Evolutionary conservation across 2,329 filamentous ascomycete species (phyloP).

Genomic region (Pezizomycotina sp.): DNA sequence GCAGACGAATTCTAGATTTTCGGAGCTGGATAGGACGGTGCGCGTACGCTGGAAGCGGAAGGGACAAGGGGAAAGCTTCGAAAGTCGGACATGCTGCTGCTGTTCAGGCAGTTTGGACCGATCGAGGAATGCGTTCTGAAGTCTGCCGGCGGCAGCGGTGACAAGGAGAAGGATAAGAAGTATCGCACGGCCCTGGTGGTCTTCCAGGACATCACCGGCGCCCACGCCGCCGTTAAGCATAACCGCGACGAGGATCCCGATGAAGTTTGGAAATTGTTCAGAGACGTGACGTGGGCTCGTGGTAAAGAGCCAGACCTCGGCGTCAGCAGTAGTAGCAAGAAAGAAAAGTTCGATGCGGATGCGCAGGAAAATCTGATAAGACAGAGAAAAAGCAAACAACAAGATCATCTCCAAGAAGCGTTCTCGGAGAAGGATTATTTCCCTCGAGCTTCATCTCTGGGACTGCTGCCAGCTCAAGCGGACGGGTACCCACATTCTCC

Average conservation of each 20-base stretch:
- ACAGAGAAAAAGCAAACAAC: neutral
- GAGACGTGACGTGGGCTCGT: conserved; percentile 22
- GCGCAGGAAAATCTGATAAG: conserved; percentile 2
- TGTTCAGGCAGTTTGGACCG: conserved; percentile 34
- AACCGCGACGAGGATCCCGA: conserved; percentile 11
- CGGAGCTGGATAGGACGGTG: conserved; percentile 34
- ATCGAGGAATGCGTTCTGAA: conserved; percentile 28
- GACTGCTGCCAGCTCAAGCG: neutral
- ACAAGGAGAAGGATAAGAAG: conserved; percentile 20
- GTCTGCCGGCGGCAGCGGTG: conserved; percentile 2
- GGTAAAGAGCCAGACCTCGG: conserved; percentile 24
- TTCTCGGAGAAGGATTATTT: conserved; percentile 9
- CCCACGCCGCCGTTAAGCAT: conserved; percentile 20
- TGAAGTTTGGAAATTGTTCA: conserved; percentile 18
- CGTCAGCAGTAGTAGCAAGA: too few relatives aligned
- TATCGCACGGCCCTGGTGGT: conserved; percentile 22
- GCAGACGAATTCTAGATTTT: conserved; percentile 26
- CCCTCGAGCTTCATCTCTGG: conserved; percentile 5
- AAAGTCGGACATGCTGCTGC: conserved; percentile 28
- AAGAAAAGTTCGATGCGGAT: too few relatives aligned
- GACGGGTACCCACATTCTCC: conserved; percentile 19
- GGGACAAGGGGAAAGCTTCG: conserved; percentile 26
- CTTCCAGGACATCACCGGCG: conserved; percentile 22
- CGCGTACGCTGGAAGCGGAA: conserved; percentile 32
- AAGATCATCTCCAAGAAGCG: neutral